Base-by-base conservation (phyloP, 2,329 filamentous ascomycete species). In the Fusarium citri region DNA sequence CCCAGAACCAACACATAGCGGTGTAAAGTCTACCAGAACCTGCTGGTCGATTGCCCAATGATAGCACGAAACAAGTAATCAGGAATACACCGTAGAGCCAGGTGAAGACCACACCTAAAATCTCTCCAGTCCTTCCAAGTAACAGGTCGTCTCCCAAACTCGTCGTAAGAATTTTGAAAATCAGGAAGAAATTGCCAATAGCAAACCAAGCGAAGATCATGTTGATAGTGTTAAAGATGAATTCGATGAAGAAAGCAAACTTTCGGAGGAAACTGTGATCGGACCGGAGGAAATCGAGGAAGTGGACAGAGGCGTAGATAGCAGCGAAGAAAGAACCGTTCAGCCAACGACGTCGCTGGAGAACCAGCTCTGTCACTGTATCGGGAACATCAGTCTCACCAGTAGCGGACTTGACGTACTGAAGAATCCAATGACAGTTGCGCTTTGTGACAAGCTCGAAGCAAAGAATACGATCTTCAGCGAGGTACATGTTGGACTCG, bases 121-220 rank as follows among this genome's bases (percentile, higher is more conserved):
- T 89, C 41, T 88, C 88, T 56, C 96, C 96, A 12, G 89, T 89
- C 7, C 87, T 90, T 50, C 94, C 93, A 3, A 98, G 87, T 26
- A 98, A 86, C 31, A 87, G 80, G 0, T 82, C 74, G 26, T 88
- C 86, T 47, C 93, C 92, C 71, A 99, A 84, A 76, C 94, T 97
- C 14, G 90, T 91, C 2, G 95, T 98, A 70, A 99, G 84, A 78
- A 99, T 98, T 80, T 94, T 94, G 85, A 99, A 99, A 73, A 99
- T 95, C 77, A 99, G 84, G 87, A 98, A 99, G 87, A 99, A 99
- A 83, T 99, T 99, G 77, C 96, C 92, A 77, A 98, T 96, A 75
- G 92, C 94, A 78, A 99, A 98, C 96, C 96, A 99, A 55, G 96
- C 94, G 79, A 98, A 99, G 77, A 99, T 87, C 93, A 98, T 98